Evolutionary conservation across 306 rosid genomes (phyloP), one percentile per base, ranked within the genome.

Genomic region (Malus asiatica): DNA sequence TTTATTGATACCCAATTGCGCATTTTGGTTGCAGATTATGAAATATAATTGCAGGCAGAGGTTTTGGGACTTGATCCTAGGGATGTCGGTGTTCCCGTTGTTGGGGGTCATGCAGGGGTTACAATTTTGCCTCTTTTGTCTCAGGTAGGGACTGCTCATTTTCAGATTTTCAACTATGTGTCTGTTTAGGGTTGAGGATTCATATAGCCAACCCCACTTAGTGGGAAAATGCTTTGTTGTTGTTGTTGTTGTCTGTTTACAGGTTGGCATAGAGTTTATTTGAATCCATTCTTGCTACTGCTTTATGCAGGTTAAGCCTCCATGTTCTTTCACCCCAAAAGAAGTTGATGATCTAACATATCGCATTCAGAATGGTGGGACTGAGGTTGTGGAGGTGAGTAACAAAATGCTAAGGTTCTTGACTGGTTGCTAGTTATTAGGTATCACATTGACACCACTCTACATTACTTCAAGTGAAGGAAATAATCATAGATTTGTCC

Each of bases 351-450:
- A 92, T 83, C 91, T 96, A 70, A 96, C 98, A 30, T 84, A 90
- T 70, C 92, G 96, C 77, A 90, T 96, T 82, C 99, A 96, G 85
- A 92, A 96, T 77, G 99, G 99, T 68, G 99, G 99, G 78, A 96
- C 98, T 66, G 99, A 92, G 89, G 99, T 96, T 80, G 99, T 96
- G 63, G 97, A 96, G 96, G 99, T 93, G 72, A 74, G 76, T 4
- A 66, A 45, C 30, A 8, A 20, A 48, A 18, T 69, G 44, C 51
- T n/a, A 58, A 15, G 10, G 64, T 40, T 29, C 32, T 23, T n/a
- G 18, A 7, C 51, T 30, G 20, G 30, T 3, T 66, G 8, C 40
- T 35, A 6, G 40, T 35, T 35, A 35, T 35, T 35, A 6, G 40
- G 40, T 35, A 35, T 35, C 8, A 35, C 40, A 35, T 6, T 35